These are phyloP conservation scores for Fusarium sterilihyphosum DNA, from an alignment of 2,329 filamentous ascomycete genomes.

Conservation along the genomic window DNA sequence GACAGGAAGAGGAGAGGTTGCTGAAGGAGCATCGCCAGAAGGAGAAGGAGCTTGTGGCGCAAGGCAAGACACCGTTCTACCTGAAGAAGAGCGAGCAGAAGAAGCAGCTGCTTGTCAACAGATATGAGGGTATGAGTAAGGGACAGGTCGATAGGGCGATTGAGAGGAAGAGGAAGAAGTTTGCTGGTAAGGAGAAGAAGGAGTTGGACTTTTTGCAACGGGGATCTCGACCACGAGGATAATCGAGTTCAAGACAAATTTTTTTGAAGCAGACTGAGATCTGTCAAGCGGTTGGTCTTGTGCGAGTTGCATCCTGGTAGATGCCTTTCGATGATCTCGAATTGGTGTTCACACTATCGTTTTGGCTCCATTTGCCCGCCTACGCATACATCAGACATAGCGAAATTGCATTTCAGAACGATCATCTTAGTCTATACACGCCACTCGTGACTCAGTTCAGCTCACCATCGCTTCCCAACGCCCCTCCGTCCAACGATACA, in stretches of 20 bases:
- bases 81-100: conserved; percentile 93
- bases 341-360: neutral
- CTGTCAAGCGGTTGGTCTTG: neutral
- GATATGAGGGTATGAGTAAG: conserved; percentile 85
- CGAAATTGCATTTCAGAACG: neutral
- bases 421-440: neutral
- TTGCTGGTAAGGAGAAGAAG: conserved; percentile 85
- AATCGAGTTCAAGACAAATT: neutral
- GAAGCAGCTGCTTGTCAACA: conserved; percentile 81
- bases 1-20: conserved; percentile 75
- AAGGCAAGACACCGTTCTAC: conserved; percentile 94
- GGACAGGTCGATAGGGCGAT: conserved; percentile 86
- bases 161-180: conserved; percentile 90
- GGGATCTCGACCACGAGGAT: conserved; percentile 27
- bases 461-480: neutral
- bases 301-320: neutral
- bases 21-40: conserved; percentile 78
- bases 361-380: neutral
- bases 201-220: conserved; percentile 62
- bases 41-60: conserved; percentile 85
- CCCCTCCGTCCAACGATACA: no score
- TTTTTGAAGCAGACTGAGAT: neutral
- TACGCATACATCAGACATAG: neutral
- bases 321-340: neutral
- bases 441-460: neutral